Evolutionary conservation across 176 grass and related monocot genomes (phyloP), one percentile per base, ranked within the genome.

Genomic region (Puccinellia tenuiflora): DNA sequence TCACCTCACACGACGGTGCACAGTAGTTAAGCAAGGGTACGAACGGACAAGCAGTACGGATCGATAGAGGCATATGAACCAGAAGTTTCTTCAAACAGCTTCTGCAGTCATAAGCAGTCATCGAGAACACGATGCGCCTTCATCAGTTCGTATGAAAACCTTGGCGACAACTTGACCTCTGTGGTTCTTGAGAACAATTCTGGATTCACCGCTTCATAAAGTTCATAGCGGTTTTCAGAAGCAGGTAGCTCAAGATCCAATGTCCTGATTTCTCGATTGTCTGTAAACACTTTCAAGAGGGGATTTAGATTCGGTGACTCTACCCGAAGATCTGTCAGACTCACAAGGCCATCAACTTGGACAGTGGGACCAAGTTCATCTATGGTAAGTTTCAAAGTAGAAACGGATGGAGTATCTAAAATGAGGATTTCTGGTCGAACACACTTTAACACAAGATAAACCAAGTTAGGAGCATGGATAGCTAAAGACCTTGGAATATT

Each of bases 401-500:
- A 75, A 59, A 94, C 61, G 22, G 54, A 74, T 52, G 92, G 92
- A 30, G 90, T 80, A 18, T 87, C 77, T 31, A 97, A 77, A 91
- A 86, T 81, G 72, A 97, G 73, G 51, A 31, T 73, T 35, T 89
- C 81, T 70, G 95, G 95, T 74, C 86, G 39, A 50, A 87, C 75
- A 79, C 95, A 92, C 68, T 86, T 97, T 64, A 92, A 80, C 48
- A 91, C 84, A 31, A 97, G 92, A 61, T 75, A 85, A 52, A 88
- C 76, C 81, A 97, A 89, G 50, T 79, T 78, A 20, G 92, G 94
- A 1, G 86, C 88, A 75, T 29, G 24, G 50, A 92, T 70, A 22
- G 71, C 83, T 67, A 89, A 86, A 76, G 88, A 94, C 6, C 2
- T 1, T 4, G 92, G 86, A 47, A 77, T 21, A 63, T 92, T 92